These are phyloP conservation scores for Hansenula lynferdii DNA, from an alignment of 1,139 yeast species.

Conservation along the genomic window DNA sequence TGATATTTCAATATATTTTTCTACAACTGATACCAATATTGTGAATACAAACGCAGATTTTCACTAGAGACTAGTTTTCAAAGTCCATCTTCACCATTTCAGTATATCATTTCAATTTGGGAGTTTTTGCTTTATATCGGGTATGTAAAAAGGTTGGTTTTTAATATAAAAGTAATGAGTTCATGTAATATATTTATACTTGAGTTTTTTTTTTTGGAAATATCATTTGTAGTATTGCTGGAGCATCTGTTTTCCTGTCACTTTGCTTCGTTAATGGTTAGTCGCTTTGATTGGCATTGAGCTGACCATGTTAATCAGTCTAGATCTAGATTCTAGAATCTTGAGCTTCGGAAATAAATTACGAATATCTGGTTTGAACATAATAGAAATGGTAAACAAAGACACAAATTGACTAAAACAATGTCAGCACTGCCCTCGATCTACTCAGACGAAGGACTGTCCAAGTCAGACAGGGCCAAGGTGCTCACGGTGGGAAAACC, in stretches of 20 bases:
- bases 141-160: not conserved
- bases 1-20: too few species aligned
- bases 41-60: too few species aligned
- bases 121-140: not conserved
- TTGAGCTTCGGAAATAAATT: not conserved
- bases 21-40: too few species aligned
- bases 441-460: conserved; percentile 40
- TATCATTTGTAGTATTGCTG: too few species aligned
- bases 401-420: not conserved
- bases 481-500: conserved; percentile 32
- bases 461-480: conserved; percentile 26
- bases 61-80: too few species aligned
- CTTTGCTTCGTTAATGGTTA: too few species aligned
- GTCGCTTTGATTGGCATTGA: too few species aligned
- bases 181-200: conserved; percentile 3
- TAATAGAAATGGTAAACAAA: not conserved
- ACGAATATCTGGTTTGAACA: conserved; percentile 50
- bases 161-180: conserved; percentile 1
- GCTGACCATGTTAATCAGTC: too few species aligned
- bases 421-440: conserved; percentile 36
- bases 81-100: too few species aligned
- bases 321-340: too few species aligned
- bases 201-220: not conserved
- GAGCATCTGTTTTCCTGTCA: too few species aligned
- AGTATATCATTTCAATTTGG: not conserved